Percentiles rank a stretch among this genome's conserved stretches.
Evolutionary conservation across 164 flowering plant species (phyloP).

Genomic region (Sedum album): DNA sequence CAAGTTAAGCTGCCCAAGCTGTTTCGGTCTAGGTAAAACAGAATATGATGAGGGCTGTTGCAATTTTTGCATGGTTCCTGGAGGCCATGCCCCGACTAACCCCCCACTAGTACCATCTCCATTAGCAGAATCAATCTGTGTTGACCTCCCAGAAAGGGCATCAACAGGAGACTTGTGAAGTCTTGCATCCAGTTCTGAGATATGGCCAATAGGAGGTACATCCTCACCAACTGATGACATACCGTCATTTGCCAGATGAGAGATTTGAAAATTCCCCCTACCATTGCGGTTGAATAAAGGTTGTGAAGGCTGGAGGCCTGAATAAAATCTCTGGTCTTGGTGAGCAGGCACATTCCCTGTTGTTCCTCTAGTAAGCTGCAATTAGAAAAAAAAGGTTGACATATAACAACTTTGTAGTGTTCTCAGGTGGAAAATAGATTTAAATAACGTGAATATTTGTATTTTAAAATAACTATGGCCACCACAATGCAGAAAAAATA

Average conservation of each 20-base stretch:
- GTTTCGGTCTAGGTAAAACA: conserved; percentile 34
- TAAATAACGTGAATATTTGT: no score
- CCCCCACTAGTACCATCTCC: background rate
- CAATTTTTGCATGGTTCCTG: no score
- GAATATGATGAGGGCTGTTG: no score
- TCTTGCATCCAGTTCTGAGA: conserved; percentile 12
- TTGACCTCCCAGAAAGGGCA: background rate
- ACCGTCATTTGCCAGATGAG: conserved; percentile 18
- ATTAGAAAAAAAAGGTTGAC: conserved; percentile 6
- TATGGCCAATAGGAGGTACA: conserved; percentile 24
- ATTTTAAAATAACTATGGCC: no score
- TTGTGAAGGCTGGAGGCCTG: conserved; percentile 20
- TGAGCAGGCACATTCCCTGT: conserved; percentile 24
- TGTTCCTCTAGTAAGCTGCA: conserved; percentile 14
- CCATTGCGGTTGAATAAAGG: conserved; percentile 16
- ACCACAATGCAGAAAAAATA: no score
- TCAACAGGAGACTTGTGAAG: background rate
- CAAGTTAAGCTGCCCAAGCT: conserved; percentile 27
- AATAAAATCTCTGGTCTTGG: conserved; percentile 32
- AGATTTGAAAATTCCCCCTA: conserved; percentile 12
- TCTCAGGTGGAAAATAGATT: no score
- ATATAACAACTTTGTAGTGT: no score
- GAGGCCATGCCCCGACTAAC: conserved; percentile 26
- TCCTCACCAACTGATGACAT: conserved; percentile 24
- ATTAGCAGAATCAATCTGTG: background rate